These are phyloP conservation scores for Scedosporium minutisporum DNA, from an alignment of 2,329 filamentous ascomycete genomes.

Conservation along the genomic window DNA sequence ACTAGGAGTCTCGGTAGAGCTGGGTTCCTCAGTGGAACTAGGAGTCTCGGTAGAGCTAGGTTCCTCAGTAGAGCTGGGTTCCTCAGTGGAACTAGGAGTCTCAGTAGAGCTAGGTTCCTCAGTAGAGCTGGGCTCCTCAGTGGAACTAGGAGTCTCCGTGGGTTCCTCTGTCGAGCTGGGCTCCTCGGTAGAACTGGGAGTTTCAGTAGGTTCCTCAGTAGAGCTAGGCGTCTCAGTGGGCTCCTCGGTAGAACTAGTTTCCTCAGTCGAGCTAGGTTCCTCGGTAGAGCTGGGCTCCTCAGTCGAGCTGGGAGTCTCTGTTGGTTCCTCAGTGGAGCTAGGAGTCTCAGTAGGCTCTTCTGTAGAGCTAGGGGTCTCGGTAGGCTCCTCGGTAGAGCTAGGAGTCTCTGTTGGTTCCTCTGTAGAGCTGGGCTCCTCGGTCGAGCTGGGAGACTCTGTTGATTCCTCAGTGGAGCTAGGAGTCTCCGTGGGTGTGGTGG, in stretches of 20 bases:
- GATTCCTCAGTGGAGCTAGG: background rate
- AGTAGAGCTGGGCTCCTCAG: too few species aligned
- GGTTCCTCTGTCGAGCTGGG: too few species aligned
- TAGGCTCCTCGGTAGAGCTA: conserved; percentile 1
- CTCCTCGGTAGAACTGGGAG: background rate
- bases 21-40: background rate
- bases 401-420: conserved; percentile 8
- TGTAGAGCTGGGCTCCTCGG: background rate
- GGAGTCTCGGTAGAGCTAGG: too few species aligned
- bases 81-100: too few species aligned
- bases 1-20: background rate
- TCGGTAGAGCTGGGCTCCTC: background rate
- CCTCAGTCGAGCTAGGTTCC: background rate
- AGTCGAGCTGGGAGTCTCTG: background rate
- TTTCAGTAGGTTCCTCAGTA: too few species aligned
- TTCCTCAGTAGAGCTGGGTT: background rate
- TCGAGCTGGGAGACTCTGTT: background rate
- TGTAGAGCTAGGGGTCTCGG: too few species aligned
- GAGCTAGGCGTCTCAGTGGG: too few species aligned
- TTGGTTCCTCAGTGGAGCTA: background rate
- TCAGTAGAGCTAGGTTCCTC: too few species aligned
- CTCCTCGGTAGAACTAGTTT: too few species aligned
- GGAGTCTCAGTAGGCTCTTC: conserved; percentile 2
- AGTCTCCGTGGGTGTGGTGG: conserved; percentile 6
- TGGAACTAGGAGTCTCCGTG: background rate